Evolutionary conservation across 331 rosid genomes (phyloP).

Genomic region (Phaseolus coccineus): DNA sequence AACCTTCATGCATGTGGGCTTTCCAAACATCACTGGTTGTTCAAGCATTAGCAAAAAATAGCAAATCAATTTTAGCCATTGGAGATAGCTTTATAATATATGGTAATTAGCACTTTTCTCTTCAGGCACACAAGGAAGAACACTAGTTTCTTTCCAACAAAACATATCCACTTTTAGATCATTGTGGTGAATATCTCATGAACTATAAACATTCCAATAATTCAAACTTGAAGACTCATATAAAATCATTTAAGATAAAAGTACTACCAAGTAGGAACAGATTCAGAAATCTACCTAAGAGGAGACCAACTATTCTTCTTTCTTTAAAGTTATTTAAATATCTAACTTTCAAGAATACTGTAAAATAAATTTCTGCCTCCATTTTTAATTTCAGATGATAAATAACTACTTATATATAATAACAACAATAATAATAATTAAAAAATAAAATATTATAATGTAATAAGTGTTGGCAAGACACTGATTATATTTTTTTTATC

Average conservation of each 20-base stretch:
- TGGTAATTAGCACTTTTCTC: not conserved
- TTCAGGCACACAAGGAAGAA: not conserved
- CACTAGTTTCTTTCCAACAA: not conserved
- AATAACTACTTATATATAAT: too few species aligned
- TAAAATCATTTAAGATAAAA: not conserved
- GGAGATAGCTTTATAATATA: conserved; percentile 11
- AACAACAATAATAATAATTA: too few species aligned
- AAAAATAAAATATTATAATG: too few species aligned
- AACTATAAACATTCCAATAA: not conserved
- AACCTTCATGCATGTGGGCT: not conserved
- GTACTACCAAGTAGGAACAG: not conserved
- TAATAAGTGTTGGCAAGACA: too few species aligned
- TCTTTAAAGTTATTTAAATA: too few species aligned
- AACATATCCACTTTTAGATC: not conserved
- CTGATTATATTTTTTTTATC: too few species aligned
- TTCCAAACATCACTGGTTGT: conserved; percentile 14
- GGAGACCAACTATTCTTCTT: too few species aligned
- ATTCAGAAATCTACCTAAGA: too few species aligned
- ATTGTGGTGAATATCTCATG: not conserved
- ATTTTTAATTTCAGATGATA: too few species aligned
- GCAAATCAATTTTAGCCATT: conserved; percentile 40
- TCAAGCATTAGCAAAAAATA: conserved; percentile 32
- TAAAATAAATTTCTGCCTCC: too few species aligned
- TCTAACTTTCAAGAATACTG: too few species aligned
- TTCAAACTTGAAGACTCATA: not conserved